phyloP scores from a whole-genome alignment of 2,329 filamentous ascomycete species.

The Fusarium nelsonii region DNA sequence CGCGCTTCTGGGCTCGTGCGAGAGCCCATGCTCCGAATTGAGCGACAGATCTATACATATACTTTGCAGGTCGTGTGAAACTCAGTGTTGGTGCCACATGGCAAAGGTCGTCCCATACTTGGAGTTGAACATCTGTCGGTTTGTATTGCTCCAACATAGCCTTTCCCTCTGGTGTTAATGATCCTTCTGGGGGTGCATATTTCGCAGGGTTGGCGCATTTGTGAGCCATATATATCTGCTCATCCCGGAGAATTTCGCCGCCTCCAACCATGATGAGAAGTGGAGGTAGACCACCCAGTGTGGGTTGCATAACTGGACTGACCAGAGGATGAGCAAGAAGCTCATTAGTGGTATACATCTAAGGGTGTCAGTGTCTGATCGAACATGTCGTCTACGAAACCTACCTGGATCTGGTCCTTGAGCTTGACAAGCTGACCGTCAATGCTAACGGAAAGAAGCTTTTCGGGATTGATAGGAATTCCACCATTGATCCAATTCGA shows the following conservation, averaged over 20 bases:
- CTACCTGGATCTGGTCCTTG: slow-evolving; percentile 91
- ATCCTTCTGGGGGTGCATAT: slow-evolving; percentile 76
- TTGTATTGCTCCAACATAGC: slow-evolving; percentile 74
- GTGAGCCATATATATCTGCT: slow-evolving; percentile 95
- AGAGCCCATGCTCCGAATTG: slow-evolving; percentile 95
- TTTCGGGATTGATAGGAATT: slow-evolving; percentile 46
- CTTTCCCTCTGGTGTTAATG: slow-evolving; percentile 72
- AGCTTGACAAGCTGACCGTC: slow-evolving; percentile 78
- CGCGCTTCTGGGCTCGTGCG: slow-evolving; percentile 81
- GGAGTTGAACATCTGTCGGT: slow-evolving; percentile 91
- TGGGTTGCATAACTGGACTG: slow-evolving; percentile 88
- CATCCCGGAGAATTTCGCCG: slow-evolving; percentile 89
- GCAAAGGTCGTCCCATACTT: slow-evolving; percentile 96
- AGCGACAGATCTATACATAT: slow-evolving; percentile 92
- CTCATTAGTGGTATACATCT: slow-evolving; percentile 84
- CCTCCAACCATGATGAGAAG: slow-evolving; percentile 88
- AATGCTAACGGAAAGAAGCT: slow-evolving; percentile 73
- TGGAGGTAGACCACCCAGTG: slow-evolving; percentile 89
- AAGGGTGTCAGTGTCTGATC: slow-evolving; percentile 49
- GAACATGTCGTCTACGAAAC: slow-evolving; percentile 17
- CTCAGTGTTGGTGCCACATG: slow-evolving; percentile 94
- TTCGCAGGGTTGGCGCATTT: slow-evolving; percentile 87
- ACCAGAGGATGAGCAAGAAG: slow-evolving; percentile 89
- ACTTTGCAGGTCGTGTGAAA: slow-evolving; percentile 95
- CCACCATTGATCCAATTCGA: slow-evolving; percentile 49